Percentiles rank a stretch among this genome's conserved stretches.
These are phyloP conservation scores for Brassica cretica DNA, from an alignment of 345 rosid species.

Conservation along the genomic window DNA sequence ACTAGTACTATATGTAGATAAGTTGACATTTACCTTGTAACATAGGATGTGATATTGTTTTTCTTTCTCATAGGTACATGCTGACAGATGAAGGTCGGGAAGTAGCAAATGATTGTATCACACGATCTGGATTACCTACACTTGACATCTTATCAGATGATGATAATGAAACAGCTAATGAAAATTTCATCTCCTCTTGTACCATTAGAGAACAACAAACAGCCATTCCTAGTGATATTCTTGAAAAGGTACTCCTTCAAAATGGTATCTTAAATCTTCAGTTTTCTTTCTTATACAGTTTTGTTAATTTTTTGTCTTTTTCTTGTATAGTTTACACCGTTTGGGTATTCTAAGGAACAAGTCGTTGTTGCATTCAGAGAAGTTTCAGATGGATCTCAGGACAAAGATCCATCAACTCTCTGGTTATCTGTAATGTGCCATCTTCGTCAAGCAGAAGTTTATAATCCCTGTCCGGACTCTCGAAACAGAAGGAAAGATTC, in stretches of 20 bases:
- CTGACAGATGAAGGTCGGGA: constrained; percentile 79
- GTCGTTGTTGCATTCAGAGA: constrained; percentile 56
- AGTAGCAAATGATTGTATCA: constrained; percentile 67
- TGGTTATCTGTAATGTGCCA: constrained; percentile 66
- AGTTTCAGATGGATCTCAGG: constrained; percentile 56
- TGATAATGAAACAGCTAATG: constrained; percentile 37
- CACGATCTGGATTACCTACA: constrained; percentile 64
- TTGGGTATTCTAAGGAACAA: constrained; percentile 70
- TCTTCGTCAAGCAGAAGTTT: constrained; percentile 70
- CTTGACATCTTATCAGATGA: constrained; percentile 36
- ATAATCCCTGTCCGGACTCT: constrained; percentile 43
- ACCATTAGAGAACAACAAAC: constrained; percentile 23
- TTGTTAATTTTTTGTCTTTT: constrained; percentile 6
- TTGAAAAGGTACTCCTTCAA: constrained; percentile 30
- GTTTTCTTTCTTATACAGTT: constrained; percentile 8
- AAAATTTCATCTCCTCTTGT: constrained; percentile 32
- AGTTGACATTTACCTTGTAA: constrained; percentile 16
- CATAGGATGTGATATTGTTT: neutral
- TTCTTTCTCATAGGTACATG: constrained; percentile 58
- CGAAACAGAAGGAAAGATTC: constrained; percentile 31
- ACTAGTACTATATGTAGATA: constrained; percentile 8
- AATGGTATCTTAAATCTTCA: neutral
- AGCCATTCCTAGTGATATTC: constrained; percentile 34
- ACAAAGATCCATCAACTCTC: constrained; percentile 58
- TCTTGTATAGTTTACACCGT: constrained; percentile 46